These are phyloP conservation scores for Cicer chorassanicum DNA, from an alignment of 306 rosid genomes.

Conservation along the genomic window DNA sequence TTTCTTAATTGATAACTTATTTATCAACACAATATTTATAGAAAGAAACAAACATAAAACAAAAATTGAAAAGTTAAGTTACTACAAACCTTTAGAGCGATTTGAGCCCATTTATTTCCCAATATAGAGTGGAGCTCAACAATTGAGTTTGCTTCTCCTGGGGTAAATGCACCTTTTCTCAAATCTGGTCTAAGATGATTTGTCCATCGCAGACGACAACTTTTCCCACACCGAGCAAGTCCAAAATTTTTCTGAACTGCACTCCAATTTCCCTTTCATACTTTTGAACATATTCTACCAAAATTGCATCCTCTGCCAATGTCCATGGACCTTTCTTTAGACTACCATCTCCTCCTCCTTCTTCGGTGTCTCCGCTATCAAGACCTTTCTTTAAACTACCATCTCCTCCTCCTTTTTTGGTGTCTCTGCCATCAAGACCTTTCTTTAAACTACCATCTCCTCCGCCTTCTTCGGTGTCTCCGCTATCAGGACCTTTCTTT, in stretches of 20 bases:
- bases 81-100: no score
- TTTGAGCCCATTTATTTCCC: no score
- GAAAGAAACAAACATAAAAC: no score
- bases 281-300: constrained; percentile 70
- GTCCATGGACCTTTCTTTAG: constrained; percentile 95
- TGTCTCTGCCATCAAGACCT: not conserved
- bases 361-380: no score
- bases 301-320: constrained; percentile 73
- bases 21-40: no score
- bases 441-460: no score
- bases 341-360: constrained; percentile 45
- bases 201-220: constrained; percentile 89
- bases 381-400: no score
- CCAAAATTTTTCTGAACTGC: constrained; percentile 78
- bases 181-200: constrained; percentile 84
- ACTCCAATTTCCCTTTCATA: constrained; percentile 87
- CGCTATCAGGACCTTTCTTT: no score
- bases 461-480: no score
- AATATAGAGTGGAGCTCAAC: constrained; percentile 41
- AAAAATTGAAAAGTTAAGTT: constrained; percentile 34
- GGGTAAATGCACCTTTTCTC: constrained; percentile 72
- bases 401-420: no score
- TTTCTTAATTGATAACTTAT: no score
- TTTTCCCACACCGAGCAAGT: constrained; percentile 81
- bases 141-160: constrained; percentile 24